phyloP scores from a whole-genome alignment of 345 rosid species.

The Brassica incana region DNA sequence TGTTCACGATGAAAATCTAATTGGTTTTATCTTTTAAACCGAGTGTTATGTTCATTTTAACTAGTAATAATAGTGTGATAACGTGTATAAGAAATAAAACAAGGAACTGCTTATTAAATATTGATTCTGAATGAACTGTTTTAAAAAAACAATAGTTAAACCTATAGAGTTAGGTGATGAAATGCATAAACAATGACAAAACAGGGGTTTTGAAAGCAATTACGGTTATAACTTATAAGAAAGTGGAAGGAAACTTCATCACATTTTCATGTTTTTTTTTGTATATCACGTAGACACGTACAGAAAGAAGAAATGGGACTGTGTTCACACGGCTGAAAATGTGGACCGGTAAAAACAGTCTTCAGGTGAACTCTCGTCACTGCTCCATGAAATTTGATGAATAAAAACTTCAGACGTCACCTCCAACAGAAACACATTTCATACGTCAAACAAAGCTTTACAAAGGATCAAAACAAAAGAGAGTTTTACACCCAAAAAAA shows the following conservation, averaged over 20 bases:
- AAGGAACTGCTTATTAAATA: no score
- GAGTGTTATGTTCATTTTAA: not conserved
- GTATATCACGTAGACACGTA: not conserved
- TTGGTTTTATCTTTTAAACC: not conserved
- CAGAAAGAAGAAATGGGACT: not conserved
- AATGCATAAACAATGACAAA: not conserved
- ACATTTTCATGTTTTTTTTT: not conserved
- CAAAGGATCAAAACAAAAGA: not conserved
- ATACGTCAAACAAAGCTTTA: not conserved
- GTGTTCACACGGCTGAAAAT: constrained; percentile 20
- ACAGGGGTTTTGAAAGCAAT: not conserved
- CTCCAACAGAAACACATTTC: not conserved
- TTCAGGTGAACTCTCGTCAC: not conserved
- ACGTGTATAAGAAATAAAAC: no score
- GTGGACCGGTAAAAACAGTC: not conserved
- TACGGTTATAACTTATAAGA: not conserved
- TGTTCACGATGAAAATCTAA: not conserved
- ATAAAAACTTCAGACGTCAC: not conserved
- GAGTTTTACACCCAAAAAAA: no score
- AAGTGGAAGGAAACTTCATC: constrained; percentile 12
- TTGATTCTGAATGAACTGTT: no score
- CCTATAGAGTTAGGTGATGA: not conserved
- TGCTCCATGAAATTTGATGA: not conserved
- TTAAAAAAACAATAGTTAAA: not conserved
- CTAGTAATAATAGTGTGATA: no score